Evolutionary conservation across 139 green algal species (phyloP), one percentile per base, ranked within the genome.

Genomic region (Chlorella sp.): DNA sequence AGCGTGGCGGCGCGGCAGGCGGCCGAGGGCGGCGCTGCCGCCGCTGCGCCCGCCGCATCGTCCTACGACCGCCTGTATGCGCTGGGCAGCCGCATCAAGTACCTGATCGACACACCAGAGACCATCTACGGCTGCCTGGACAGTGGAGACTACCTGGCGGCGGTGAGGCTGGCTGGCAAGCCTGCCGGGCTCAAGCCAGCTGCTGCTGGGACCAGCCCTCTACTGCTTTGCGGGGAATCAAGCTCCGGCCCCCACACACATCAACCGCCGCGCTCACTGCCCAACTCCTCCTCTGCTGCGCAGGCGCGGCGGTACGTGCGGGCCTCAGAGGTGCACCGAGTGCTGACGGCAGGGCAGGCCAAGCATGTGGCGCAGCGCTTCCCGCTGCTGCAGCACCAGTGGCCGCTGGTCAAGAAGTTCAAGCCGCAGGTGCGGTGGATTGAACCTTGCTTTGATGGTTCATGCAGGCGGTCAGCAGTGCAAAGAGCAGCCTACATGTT

Each of bases 41-140:
- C 72, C 40, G 51, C 43, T 3, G 51, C 6, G 0, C 34, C 87
- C 38, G 40, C 80, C 51, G 85, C 40, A 62, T 62, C 38, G n/a
- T 83, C 85, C 28, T 74, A 87, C 46, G 85, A 91, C 67, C 80
- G 64, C 32, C 89, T 96, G 9, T 93, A 93, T 80, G 93, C 90
- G 32, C 68, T 98, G 65, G 95, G 96, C 54, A 92, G 89, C 75
- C 92, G 97, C 24, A 89, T 99, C 40, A 98, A 98, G 80, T 99
- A 96, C 89, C 81, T 99, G 24, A 86, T 99, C 65, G 97, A 99
- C 88, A 98, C 97, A 0, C 96, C 96, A 1, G 97, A 99, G 91
- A 90, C 96, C 40, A 96, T 99, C n/a, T 99, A 96, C 94, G 95
- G 96, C 36, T 95, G 86, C 88, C 87, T 99, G 84, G 97, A 99